Percentiles rank a stretch among this genome's conserved stretches.
Evolutionary conservation across 495 filamentous ascomycete species (phyloP).

Genomic region (Annulohypoxylon nitens): DNA sequence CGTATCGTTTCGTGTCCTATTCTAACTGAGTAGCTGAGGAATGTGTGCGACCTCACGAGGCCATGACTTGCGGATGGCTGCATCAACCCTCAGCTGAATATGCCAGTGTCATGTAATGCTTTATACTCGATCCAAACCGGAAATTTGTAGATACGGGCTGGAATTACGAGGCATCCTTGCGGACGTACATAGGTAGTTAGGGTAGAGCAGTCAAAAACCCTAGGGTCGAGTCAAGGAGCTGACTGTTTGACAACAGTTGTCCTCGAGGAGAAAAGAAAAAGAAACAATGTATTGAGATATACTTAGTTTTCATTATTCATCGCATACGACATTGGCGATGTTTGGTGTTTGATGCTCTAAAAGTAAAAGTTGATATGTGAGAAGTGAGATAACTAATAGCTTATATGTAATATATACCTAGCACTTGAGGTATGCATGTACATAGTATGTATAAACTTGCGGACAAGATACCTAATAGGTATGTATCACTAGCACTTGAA

Average conservation of each 20-base stretch:
- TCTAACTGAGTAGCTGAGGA: slow-evolving; percentile 28
- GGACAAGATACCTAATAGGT: neutral
- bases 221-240: neutral
- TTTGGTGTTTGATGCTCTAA: slow-evolving; percentile 11
- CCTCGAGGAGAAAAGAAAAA: slow-evolving; percentile 1
- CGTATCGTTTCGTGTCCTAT: slow-evolving; percentile 39
- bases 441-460: neutral
- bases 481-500: neutral
- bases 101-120: neutral
- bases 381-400: slow-evolving; percentile 25
- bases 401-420: neutral
- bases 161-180: neutral
- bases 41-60: slow-evolving; percentile 22
- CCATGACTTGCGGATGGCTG: slow-evolving; percentile 32
- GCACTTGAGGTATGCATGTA: neutral
- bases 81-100: slow-evolving; percentile 20
- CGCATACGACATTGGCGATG: slow-evolving; percentile 15
- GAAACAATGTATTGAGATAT: slow-evolving; percentile 8
- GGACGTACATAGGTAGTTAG: slow-evolving; percentile 5
- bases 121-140: neutral
- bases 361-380: slow-evolving; percentile 37
- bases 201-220: neutral
- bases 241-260: slow-evolving; percentile 3
- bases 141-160: neutral
- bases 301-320: slow-evolving; percentile 12